Base-by-base conservation (phyloP, 2,329 filamentous ascomycete genomes). In the Trichothecium roseum region DNA sequence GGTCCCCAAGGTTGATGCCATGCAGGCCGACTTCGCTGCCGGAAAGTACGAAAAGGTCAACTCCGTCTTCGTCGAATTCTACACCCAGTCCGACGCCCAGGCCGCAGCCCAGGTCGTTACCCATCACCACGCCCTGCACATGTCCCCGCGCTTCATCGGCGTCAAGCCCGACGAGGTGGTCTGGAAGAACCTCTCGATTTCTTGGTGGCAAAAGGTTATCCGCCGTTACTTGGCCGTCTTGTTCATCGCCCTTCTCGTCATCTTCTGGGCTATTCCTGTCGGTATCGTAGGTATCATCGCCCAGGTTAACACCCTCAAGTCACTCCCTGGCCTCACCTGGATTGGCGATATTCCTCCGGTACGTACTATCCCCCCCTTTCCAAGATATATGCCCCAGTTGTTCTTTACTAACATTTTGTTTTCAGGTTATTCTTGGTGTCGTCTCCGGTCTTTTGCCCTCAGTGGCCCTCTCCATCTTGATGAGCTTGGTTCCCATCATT, bases 11-110 rank as follows among this genome's bases (percentile, higher is more conserved):
- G 73, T 83, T 24, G 72, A 82, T 38, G 65, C 70, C 32, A 68
- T 76, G 9, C 82, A 63, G 76, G 59, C 74, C 58, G 45, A 73
- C 28, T 78, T 85, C 49, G 69, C 71, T 28, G 62, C 68, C 10
- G 77, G 82, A 33, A 71, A 84, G 42, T 78, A 69, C 17, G 67
- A 73, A 36, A 69, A 72, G 44, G 64, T 81, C 36, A 74, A 74
- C 35, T 80, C 87, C 3, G 81, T 91, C n/a, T 96, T 98, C 49
- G 84, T 98, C 43, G 88, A 96, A 52, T 98, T 94, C 52, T 72
- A 75, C 43, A 78, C 74, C 4, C 84, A 94, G 53, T 72, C 79
- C 17, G 84, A 85, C 40, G 91, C 91, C 8, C 89, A 98, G 56
- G 67, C 72, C 38, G 88, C 89, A 17, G 94, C 73, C 57, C 88